These are phyloP conservation scores for Ogataea naganishii DNA, from an alignment of 805 yeast genomes.

Conservation along the genomic window DNA sequence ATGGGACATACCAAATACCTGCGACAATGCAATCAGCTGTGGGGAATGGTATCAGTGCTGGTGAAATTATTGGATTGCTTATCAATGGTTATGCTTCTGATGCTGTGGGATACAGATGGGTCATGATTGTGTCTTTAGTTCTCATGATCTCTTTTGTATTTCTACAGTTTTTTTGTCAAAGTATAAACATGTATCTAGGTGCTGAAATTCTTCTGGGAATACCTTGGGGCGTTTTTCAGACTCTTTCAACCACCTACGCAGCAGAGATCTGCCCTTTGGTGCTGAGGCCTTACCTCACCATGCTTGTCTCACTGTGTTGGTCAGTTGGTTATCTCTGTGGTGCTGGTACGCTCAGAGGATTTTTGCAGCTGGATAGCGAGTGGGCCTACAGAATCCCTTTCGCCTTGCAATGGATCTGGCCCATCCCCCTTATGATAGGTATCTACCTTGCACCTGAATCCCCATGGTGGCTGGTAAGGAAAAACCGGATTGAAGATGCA, in stretches of 20 bases:
- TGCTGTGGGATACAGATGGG: conserved; percentile 31
- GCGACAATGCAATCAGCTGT: conserved; percentile 38
- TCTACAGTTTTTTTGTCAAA: conserved; percentile 32
- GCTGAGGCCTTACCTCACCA: conserved; percentile 39
- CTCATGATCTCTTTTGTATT: conserved; percentile 25
- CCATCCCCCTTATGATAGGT: conserved; percentile 35
- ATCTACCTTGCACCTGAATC: conserved; percentile 45
- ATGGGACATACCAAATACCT: conserved; percentile 24
- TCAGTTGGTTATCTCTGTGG: conserved; percentile 48
- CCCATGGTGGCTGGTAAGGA: conserved; percentile 47
- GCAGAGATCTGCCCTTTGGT: conserved; percentile 48
- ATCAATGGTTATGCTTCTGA: conserved; percentile 32
- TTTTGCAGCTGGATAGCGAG: conserved; percentile 6
- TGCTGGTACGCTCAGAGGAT: conserved; percentile 35
- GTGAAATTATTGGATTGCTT: conserved; percentile 28
- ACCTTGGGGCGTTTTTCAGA: conserved; percentile 49
- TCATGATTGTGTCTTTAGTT: conserved; percentile 25
- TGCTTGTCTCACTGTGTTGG: conserved; percentile 45
- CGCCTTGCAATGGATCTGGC: conserved; percentile 57
- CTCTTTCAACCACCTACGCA: conserved; percentile 46
- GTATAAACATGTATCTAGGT: conserved; percentile 28
- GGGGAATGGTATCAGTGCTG: conserved; percentile 16
- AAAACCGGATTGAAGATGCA: conserved; percentile 34
- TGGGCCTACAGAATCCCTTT: conserved; percentile 46
- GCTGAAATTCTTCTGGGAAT: conserved; percentile 38